A percentile compares a stretch with the other conserved stretches of the same genome.
These are phyloP conservation scores for Trichoderma virens DNA, from an alignment of 495 filamentous ascomycete genomes.

Conservation along the genomic window DNA sequence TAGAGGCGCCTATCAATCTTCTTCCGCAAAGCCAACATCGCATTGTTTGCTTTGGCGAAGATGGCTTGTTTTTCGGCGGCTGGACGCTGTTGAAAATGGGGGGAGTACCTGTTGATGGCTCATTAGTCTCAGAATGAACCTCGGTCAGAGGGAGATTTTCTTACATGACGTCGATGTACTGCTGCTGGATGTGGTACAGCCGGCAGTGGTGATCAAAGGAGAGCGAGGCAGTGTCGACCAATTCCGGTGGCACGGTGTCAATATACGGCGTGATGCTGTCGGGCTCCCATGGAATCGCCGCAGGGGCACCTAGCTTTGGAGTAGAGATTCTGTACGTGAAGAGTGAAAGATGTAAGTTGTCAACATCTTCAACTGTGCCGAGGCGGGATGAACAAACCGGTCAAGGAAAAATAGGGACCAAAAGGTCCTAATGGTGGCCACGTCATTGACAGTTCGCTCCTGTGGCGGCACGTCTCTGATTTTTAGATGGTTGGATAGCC, in stretches of 20 bases:
- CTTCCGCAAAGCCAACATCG: neutral
- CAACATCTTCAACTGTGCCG: no score
- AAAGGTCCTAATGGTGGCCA: neutral
- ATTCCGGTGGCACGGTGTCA: neutral
- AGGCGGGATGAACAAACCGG: neutral
- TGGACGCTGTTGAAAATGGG: neutral
- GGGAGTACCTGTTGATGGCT: neutral
- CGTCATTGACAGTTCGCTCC: neutral
- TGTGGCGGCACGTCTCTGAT: neutral
- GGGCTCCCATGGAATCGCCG: neutral
- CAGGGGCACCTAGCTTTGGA: neutral
- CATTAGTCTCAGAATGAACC: no score
- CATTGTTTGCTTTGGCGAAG: neutral
- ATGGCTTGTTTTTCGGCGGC: constrained; percentile 3
- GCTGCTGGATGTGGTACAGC: neutral
- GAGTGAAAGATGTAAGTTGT: neutral
- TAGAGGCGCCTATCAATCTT: neutral
- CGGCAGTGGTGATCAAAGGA: constrained; percentile 9
- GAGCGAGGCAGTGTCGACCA: neutral
- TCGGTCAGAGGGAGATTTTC: no score
- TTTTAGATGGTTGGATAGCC: neutral
- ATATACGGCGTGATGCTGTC: constrained; percentile 2
- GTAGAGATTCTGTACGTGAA: neutral
- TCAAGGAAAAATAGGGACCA: neutral
- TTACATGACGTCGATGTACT: constrained; percentile 1